Conservation (phyloP, 1,284 basidiomycete genomes). For the Stereum hirsutum region DNA sequence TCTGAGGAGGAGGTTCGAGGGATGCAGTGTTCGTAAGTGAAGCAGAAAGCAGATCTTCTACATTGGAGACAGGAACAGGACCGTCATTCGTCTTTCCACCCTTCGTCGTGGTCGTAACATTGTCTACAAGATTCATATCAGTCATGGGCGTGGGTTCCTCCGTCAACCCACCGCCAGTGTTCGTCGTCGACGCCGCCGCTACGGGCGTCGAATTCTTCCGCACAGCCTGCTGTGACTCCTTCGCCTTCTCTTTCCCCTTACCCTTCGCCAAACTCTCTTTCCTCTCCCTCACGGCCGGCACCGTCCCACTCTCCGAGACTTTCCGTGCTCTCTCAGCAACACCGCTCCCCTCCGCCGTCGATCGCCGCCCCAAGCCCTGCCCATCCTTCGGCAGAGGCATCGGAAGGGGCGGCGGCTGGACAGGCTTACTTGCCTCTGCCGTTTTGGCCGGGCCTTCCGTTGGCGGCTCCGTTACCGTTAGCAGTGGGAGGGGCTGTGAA, state of each 20-base stretch:
- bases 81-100: neutral
- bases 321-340: neutral
- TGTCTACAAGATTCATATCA: neutral
- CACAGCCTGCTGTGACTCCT: constrained; percentile 4
- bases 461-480: constrained; percentile 5
- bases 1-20: too few relatives aligned
- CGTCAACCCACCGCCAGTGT: neutral
- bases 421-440: constrained; percentile 4
- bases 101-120: neutral
- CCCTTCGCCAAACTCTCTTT: neutral
- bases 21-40: neutral
- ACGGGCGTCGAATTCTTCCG: neutral
- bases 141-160: neutral
- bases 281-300: neutral
- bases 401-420: constrained; percentile 1
- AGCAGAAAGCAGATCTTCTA: neutral
- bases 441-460: neutral
- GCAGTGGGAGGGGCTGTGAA: constrained; percentile 1
- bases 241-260: constrained; percentile 1
- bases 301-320: neutral
- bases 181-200: neutral
- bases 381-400: constrained; percentile 2
- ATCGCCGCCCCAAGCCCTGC: constrained; percentile 2
- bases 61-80: neutral
- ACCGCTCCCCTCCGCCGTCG: neutral